A percentile compares a stretch with the other conserved stretches of the same genome.
These are phyloP conservation scores for Cytospora piceicola DNA, from an alignment of 2,329 filamentous ascomycete species.

Conservation along the genomic window DNA sequence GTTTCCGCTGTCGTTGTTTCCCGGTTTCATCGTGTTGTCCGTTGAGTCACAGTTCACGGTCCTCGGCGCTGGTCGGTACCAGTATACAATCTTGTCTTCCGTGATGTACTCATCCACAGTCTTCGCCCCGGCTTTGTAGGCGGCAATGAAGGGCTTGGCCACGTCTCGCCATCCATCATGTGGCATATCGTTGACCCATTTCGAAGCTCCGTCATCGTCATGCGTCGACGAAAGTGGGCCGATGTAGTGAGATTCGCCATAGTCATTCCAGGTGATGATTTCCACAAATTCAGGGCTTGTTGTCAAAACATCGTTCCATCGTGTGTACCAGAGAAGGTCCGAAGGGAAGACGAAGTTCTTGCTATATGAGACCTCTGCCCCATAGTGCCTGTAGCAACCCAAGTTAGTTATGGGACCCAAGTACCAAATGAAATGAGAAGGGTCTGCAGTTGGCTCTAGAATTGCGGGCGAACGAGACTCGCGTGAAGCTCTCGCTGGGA, in stretches of 20 bases:
- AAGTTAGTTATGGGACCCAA: not conserved
- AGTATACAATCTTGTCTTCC: slow-evolving; percentile 57
- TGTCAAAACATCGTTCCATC: slow-evolving; percentile 28
- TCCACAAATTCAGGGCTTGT: slow-evolving; percentile 28
- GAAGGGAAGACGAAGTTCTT: slow-evolving; percentile 31
- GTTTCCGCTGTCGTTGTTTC: slow-evolving; percentile 52
- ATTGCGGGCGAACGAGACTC: not conserved
- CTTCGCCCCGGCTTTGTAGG: slow-evolving; percentile 53
- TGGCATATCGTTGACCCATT: slow-evolving; percentile 40
- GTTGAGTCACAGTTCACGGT: slow-evolving; percentile 53
- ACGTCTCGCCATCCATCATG: slow-evolving; percentile 60
- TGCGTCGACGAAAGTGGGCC: slow-evolving; percentile 28
- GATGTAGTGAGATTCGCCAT: slow-evolving; percentile 31
- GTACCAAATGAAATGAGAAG: not conserved
- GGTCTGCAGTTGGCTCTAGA: not conserved
- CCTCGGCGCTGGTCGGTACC: slow-evolving; percentile 57
- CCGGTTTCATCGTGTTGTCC: slow-evolving; percentile 52
- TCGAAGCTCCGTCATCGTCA: slow-evolving; percentile 30
- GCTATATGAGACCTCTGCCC: slow-evolving; percentile 26
- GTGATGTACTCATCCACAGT: slow-evolving; percentile 44
- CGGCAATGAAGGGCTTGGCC: slow-evolving; percentile 56
- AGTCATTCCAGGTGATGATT: slow-evolving; percentile 31
- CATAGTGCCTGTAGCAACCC: slow-evolving; percentile 21
- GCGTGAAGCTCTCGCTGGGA: not conserved
- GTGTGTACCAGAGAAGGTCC: slow-evolving; percentile 29